Evolutionary conservation across 495 filamentous ascomycete species (phyloP), one percentile per base, ranked within the genome.

Genomic region (Daldinia decipiens): DNA sequence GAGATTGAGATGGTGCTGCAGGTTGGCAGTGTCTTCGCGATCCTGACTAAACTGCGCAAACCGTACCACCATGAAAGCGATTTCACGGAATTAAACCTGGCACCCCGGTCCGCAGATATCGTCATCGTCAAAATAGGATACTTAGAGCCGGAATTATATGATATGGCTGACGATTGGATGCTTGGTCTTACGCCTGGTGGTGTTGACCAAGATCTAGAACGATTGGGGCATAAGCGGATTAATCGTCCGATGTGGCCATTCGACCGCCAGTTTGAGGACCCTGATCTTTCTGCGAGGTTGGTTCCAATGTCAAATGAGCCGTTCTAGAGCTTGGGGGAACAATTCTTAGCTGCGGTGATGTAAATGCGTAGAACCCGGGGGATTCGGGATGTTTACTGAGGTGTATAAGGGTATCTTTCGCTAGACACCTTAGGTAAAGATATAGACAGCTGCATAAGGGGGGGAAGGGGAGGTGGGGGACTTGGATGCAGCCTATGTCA

Each of bases 111-210:
- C 4, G 78, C 82, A 9, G 83, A 86, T 62, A 82, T 88, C 15
- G 84, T 88, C 12, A 81, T 88, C 17, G 85, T 88, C 5, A 88
- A 88, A 76, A 88, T 88, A 55, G 86, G 86, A 19, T 88, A 88
- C 64, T 70, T 88, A 11, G 86, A 88, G 68, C 86, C 86, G 15
- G 84, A 88, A 40, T 69, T 88, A 1, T 87, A 84, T 56, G 79
- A 80, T 43, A 87, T 87, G 84, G 85, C 86, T 0, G 73, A 77
- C 11, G 84, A 84, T 57, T 88, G 86, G 86, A 85, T 85, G 81
- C 80, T 87, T 0, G 85, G 74, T 8, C 76, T 88, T 12, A 87
- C 85, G 0, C 84, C 84, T 5, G 86, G 86, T 2, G 86, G 85
- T 32, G 85, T 88, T 43, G 85, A 88, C 63, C 86, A 88, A 69